These are phyloP conservation scores for Fonsecaea pedrosoi DNA, from an alignment of 2,329 filamentous ascomycete species.

Conservation along the genomic window DNA sequence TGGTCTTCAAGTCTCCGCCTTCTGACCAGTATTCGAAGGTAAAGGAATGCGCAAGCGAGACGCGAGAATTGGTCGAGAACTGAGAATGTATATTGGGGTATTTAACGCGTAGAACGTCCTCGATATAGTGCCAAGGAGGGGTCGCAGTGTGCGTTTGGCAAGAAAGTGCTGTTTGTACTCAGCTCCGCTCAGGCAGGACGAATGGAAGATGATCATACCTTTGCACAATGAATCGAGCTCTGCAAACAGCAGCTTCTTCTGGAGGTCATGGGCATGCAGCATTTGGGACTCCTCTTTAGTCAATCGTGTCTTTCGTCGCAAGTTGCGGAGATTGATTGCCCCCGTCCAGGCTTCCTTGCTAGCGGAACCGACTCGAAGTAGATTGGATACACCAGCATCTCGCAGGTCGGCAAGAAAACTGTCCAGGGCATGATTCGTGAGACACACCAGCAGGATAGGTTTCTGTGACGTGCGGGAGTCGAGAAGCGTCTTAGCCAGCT, in stretches of 20 bases:
- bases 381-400: slow-evolving; percentile 39
- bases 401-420: slow-evolving; percentile 42
- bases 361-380: slow-evolving; percentile 43
- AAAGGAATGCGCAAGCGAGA: slow-evolving; percentile 32
- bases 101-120: slow-evolving; percentile 17
- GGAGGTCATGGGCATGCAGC: neutral
- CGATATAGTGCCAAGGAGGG: slow-evolving; percentile 32
- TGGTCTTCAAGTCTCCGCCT: slow-evolving; percentile 41
- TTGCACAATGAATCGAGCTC: slow-evolving; percentile 33
- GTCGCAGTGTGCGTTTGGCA: slow-evolving; percentile 22
- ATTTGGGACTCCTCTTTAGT: slow-evolving; percentile 19
- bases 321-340: slow-evolving; percentile 30
- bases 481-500: slow-evolving; percentile 49
- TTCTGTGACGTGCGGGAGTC: slow-evolving; percentile 37
- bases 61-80: slow-evolving; percentile 21
- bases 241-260: slow-evolving; percentile 23
- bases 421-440: slow-evolving; percentile 46
- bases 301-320: slow-evolving; percentile 26
- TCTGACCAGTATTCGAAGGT: slow-evolving; percentile 42
- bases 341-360: slow-evolving; percentile 42
- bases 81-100: slow-evolving; percentile 32
- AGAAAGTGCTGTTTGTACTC: slow-evolving; percentile 21
- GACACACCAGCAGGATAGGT: slow-evolving; percentile 44
- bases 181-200: neutral
- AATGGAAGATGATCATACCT: slow-evolving; percentile 12